Percentiles rank a stretch among this genome's conserved stretches.
These are phyloP conservation scores for Fusarium chaquense DNA, from an alignment of 2,329 filamentous ascomycete genomes.

Conservation along the genomic window DNA sequence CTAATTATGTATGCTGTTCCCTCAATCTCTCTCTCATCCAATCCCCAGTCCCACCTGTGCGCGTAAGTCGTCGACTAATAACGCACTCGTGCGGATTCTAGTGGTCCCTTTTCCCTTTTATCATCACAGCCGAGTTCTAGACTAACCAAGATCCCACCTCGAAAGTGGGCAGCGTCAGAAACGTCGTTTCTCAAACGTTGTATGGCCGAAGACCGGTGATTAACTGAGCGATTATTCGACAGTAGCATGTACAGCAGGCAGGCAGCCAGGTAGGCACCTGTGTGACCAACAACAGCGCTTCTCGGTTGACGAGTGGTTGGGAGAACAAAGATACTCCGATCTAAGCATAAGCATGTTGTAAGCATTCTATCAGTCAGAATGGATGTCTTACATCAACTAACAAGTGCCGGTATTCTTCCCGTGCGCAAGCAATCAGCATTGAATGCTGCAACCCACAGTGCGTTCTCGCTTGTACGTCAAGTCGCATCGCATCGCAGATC, in stretches of 20 bases:
- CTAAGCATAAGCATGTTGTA: conserved; percentile 15
- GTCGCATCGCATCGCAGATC: conserved; percentile 33
- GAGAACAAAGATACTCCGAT: conserved; percentile 4
- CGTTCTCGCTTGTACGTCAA: conserved; percentile 34
- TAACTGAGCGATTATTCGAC: conserved; percentile 39
- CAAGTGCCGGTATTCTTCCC: conserved; percentile 31
- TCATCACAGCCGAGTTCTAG: conserved; percentile 41
- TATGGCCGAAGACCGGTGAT: conserved; percentile 29
- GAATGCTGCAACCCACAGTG: conserved; percentile 22
- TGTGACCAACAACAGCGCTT: conserved; percentile 11
- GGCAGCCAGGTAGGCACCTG: background rate
- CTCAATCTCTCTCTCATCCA: background rate
- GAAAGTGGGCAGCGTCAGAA: conserved; percentile 28
- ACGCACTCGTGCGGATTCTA: conserved; percentile 35
- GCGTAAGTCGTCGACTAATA: conserved; percentile 35
- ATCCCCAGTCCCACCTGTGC: conserved; percentile 29
- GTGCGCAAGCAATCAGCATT: background rate
- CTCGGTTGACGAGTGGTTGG: conserved; percentile 16
- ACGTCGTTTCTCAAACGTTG: conserved; percentile 21
- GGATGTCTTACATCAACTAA: background rate
- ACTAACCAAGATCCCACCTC: conserved; percentile 18
- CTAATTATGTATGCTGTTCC: conserved; percentile 27
- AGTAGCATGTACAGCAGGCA: background rate
- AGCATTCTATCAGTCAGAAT: conserved; percentile 11
- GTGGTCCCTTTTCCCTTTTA: conserved; percentile 27